Evolutionary conservation across 2,329 filamentous ascomycete genomes (phyloP), one percentile per base, ranked within the genome.

Genomic region (Nemania serpens): DNA sequence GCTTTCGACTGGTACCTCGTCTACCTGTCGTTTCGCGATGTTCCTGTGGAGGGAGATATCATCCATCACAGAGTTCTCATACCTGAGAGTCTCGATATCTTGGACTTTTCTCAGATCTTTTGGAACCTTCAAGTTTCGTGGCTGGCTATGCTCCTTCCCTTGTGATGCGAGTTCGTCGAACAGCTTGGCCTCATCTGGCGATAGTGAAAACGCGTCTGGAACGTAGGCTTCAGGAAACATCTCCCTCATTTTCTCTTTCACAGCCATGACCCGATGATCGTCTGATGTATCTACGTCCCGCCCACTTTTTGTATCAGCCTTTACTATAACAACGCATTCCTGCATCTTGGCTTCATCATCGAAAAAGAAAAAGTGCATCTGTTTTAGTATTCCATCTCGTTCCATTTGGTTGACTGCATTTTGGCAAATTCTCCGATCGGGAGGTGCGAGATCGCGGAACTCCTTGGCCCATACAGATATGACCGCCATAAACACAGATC

Each of bases 211-310:
- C 1, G 69, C 71, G 3, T 73, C 63, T 1, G 78, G 78, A 17
- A 80, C 74, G 61, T 77, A 82, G n/a, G 77, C 68, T 41, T 72
- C 68, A 0, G 82, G 82, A 57, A 81, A 76, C n/a, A 75, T 71
- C 51, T 77, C 75, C 59, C 80, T 82, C 62, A 84, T 79, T 55
- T 74, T 77, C 20, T 79, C 77, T 61, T 84, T 80, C 55, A 84
- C 64, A 1, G 67, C 63, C 4, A 77, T 74, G 9, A 79, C 77
- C 25, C 77, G 74, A 6, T 77, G 70, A 15, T 77, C 77, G 51
- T 78, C 77, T 5, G 79, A 77, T 58, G 81, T 76, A 37, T 69
- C 65, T 20, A 61, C 50, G 2, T 25, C 34, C 33, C 18, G 25
- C 39, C 25, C 47, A 13, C 46, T 54, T 3, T 47, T 65, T n/a